These are phyloP conservation scores for Zoysia matrella DNA, from an alignment of 202 grass and related monocot genomes.

Conservation along the genomic window DNA sequence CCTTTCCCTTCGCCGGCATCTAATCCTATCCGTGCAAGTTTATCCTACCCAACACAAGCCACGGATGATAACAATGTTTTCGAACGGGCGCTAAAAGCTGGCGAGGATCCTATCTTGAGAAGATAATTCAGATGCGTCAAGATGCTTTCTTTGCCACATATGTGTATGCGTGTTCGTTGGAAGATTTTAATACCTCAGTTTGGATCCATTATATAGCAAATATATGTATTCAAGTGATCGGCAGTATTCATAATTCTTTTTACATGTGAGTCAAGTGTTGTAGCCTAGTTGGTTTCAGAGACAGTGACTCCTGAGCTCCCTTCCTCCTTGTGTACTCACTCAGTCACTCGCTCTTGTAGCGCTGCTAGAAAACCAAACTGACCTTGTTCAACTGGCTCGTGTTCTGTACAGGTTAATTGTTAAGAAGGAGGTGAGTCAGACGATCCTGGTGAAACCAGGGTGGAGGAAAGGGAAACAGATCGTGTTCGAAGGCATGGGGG, in stretches of 20 bases:
- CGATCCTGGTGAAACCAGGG: conserved; percentile 73
- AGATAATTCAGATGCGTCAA: conserved; percentile 22
- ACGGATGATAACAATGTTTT: conserved; percentile 35
- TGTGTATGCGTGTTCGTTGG: conserved; percentile 39
- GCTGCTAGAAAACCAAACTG: background rate
- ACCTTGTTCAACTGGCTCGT: background rate
- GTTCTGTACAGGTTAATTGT: conserved; percentile 53
- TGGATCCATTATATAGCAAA: conserved; percentile 44
- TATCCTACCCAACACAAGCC: background rate
- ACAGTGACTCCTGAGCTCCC: conserved; percentile 54
- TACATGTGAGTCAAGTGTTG: conserved; percentile 30
- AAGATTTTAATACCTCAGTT: conserved; percentile 43
- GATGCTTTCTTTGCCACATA: conserved; percentile 45
- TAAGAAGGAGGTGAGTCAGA: conserved; percentile 30
- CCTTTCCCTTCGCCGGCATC: conserved; percentile 32
- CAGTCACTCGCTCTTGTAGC: background rate
- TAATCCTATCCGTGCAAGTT: conserved; percentile 55
- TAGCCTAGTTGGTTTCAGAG: conserved; percentile 37
- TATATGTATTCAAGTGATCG: conserved; percentile 26
- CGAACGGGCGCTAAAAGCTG: conserved; percentile 34
- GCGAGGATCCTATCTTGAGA: conserved; percentile 38
- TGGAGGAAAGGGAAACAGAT: conserved; percentile 87
- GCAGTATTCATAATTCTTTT: conserved; percentile 27
- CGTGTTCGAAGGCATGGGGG: conserved; percentile 75
- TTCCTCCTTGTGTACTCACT: conserved; percentile 10